Evolutionary conservation across 2,329 filamentous ascomycete species (phyloP).

Genomic region (Alternaria longipes): DNA sequence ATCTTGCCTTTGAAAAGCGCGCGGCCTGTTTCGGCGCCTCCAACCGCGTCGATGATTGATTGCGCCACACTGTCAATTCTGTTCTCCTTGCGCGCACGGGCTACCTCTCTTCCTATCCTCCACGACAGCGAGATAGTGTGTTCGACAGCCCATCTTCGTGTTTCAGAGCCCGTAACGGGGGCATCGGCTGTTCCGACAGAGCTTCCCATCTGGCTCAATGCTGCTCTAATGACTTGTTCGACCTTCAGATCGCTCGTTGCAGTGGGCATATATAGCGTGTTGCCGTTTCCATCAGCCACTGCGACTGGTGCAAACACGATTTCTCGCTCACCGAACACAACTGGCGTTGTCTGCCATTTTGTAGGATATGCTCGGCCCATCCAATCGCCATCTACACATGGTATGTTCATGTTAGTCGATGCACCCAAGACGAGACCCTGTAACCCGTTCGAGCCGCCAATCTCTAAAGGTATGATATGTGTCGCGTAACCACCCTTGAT

Average conservation of each 20-base stretch:
- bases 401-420: constrained; percentile 52
- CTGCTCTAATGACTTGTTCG: constrained; percentile 50
- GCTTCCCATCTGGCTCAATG: constrained; percentile 49
- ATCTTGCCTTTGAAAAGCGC: constrained; percentile 59
- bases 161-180: constrained; percentile 50
- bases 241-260: constrained; percentile 51
- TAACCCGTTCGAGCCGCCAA: constrained; percentile 59
- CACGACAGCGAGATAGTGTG: constrained; percentile 52
- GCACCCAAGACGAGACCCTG: constrained; percentile 52
- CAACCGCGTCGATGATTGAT: constrained; percentile 55
- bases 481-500: constrained; percentile 46
- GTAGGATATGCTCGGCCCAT: constrained; percentile 61
- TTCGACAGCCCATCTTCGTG: constrained; percentile 51
- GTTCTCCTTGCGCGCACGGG: constrained; percentile 46
- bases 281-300: constrained; percentile 55
- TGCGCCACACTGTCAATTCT: constrained; percentile 50
- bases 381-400: constrained; percentile 58
- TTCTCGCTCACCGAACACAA: constrained; percentile 54
- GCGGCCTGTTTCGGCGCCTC: constrained; percentile 47
- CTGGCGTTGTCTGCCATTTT: constrained; percentile 56
- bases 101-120: constrained; percentile 52
- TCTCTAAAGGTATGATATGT: constrained; percentile 55
- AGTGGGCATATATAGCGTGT: constrained; percentile 51
- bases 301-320: constrained; percentile 52
- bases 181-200: constrained; percentile 50